These are phyloP conservation scores for Carex parvula DNA, from an alignment of 176 grass and related monocot genomes.

Conservation along the genomic window DNA sequence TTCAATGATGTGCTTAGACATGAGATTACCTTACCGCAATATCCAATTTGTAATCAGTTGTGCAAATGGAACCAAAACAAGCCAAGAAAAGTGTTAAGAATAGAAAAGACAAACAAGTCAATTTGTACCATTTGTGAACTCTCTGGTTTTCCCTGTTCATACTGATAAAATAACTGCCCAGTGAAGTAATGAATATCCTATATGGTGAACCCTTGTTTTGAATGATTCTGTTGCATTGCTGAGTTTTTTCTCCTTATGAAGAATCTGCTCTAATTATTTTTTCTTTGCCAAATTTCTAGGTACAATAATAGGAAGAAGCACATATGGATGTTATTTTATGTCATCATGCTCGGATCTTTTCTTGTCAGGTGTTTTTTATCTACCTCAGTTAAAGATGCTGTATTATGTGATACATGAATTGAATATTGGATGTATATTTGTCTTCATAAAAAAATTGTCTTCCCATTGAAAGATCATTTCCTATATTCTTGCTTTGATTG, in stretches of 20 bases:
- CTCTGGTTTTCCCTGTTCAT: background rate
- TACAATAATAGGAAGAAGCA: slow-evolving; percentile 93
- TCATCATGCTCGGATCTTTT: slow-evolving; percentile 75
- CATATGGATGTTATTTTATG: slow-evolving; percentile 74
- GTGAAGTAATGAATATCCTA: background rate
- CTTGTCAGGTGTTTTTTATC: slow-evolving; percentile 54
- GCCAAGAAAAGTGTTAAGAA: background rate
- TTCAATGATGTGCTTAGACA: background rate
- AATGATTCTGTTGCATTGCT: background rate
- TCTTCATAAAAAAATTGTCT: background rate
- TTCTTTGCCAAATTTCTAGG: slow-evolving; percentile 41
- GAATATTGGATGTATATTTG: background rate
- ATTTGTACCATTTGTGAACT: background rate
- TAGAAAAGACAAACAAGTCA: background rate
- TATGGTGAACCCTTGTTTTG: background rate
- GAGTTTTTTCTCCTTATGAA: background rate
- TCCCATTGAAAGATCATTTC: background rate
- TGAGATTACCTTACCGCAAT: background rate
- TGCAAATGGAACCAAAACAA: background rate
- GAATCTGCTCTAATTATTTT: slow-evolving; percentile 20
- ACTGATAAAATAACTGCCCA: background rate
- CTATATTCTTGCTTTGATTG: background rate
- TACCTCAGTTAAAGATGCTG: slow-evolving; percentile 4
- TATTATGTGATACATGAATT: background rate
- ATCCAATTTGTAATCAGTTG: background rate